Evolutionary conservation across 257 asterid genomes (phyloP), one percentile per base, ranked within the genome.

Genomic region (Solanum virginianum): DNA sequence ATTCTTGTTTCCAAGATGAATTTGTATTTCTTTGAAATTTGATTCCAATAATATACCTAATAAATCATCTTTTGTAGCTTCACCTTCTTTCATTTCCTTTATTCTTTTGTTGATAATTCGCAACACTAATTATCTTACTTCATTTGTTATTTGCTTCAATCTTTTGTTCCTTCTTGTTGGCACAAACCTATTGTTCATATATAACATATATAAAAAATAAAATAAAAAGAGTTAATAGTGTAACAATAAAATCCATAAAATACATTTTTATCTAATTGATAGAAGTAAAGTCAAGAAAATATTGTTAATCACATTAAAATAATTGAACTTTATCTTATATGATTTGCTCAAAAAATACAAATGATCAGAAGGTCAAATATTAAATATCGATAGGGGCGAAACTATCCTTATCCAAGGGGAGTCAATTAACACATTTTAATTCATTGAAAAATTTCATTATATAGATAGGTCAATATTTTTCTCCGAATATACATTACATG

Each of bases 161-260:
- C 82, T 82, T 57, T 18, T 80, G 82, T 86, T 86, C 39, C 71
- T 53, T 75, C 72, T 84, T n/a, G 84, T 82, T 20, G 88, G 85
- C 57, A 81, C 29, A 81, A 59, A 86, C 59, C 86, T 81, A 16
- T 55, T 26, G 65, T 77, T 77, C 70, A 63, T 63, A 70, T 15
- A 36, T 32, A 32, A 53, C 80, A 32, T 70, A 18, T 29, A 29
- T 29, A 29, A 32, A 26, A 26, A 26, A 26, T 26, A 36, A 24
- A 0, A 14, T 32, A 32, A 36, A 17, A 56, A 9, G 10, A 20
- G 13, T 51, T 18, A 53, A 13, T 13, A 24, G 20, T 0, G 11
- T 60, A 60, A 22, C 68, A 60, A 22, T 60, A n/a, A 60, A 60
- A 60, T 49, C 54, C 54, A 49, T 3, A 49, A 49, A 49, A 49